These are phyloP conservation scores for Phoma sp. DNA, from an alignment of 2,329 filamentous ascomycete species.

Conservation along the genomic window DNA sequence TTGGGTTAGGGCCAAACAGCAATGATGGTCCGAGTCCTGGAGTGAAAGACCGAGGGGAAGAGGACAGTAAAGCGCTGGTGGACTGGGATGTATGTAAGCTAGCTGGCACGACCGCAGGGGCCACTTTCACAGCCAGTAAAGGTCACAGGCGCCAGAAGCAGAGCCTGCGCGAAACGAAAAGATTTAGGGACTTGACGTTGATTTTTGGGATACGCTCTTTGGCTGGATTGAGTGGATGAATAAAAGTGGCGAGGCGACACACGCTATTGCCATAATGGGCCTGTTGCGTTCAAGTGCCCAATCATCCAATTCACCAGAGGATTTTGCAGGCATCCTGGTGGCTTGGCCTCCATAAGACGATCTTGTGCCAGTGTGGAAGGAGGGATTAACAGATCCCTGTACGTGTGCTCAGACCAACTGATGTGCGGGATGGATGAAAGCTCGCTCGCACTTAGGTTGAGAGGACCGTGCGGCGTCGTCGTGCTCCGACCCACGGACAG, in stretches of 20 bases:
- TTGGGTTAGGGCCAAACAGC: slow-evolving; percentile 35
- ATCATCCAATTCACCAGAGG: slow-evolving; percentile 34
- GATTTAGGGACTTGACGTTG: slow-evolving; percentile 39
- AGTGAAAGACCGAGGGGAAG: slow-evolving; percentile 22
- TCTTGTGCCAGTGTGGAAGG: slow-evolving; percentile 43
- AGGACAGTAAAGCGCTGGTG: slow-evolving; percentile 34
- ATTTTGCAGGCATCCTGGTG: slow-evolving; percentile 40
- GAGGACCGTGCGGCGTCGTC: slow-evolving; percentile 26
- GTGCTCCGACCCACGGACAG: slow-evolving; percentile 26
- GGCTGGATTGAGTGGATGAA: slow-evolving; percentile 44
- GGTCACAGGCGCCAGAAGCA: slow-evolving; percentile 40
- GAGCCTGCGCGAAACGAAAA: slow-evolving; percentile 36
- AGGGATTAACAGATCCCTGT: slow-evolving; percentile 32
- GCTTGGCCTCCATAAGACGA: slow-evolving; percentile 40
- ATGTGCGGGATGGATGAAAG: slow-evolving; percentile 49
- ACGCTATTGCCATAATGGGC: slow-evolving; percentile 41
- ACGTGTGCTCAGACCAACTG: slow-evolving; percentile 43
- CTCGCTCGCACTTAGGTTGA: slow-evolving; percentile 21
- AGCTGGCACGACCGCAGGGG: slow-evolving; percentile 18
- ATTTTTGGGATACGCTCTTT: slow-evolving; percentile 42
- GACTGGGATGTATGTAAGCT: slow-evolving; percentile 35
- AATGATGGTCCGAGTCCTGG: slow-evolving; percentile 28
- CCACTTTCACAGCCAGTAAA: slow-evolving; percentile 27
- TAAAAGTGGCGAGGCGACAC: slow-evolving; percentile 48
- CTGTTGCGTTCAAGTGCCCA: slow-evolving; percentile 32